phyloP scores from a whole-genome alignment of 148 eudicot species.

The Rhododendron simsii region DNA sequence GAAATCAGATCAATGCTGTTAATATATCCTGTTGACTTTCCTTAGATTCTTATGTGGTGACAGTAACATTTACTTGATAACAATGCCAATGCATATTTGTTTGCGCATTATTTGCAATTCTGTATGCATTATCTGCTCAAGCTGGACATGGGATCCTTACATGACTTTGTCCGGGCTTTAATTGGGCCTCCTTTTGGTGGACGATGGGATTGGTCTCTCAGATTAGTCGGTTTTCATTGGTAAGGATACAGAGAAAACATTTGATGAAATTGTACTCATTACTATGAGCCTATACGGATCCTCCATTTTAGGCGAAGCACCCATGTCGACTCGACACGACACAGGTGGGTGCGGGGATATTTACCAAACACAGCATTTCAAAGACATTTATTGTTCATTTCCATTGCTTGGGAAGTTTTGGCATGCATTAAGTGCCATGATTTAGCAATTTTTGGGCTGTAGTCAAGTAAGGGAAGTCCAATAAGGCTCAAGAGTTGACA shows the following conservation, averaged over 20 bases:
- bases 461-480: neutral
- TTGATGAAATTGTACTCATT: neutral
- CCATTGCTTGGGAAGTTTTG: neutral
- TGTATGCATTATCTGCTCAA: neutral
- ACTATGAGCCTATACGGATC: neutral
- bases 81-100: neutral
- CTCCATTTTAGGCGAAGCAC: neutral
- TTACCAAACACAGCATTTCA: neutral
- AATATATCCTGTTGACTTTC: neutral
- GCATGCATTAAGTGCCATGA: neutral
- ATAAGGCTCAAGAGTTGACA: neutral
- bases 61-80: neutral
- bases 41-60: neutral
- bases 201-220: neutral
- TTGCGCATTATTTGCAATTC: neutral
- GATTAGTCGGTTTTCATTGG: neutral
- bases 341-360: neutral
- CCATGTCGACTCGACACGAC: neutral
- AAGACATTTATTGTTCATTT: neutral
- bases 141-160: neutral
- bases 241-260: neutral
- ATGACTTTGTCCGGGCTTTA: neutral
- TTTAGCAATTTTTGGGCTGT: neutral
- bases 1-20: neutral
- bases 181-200: neutral